Conservation (phyloP, 2,329 filamentous ascomycete species). For the Fusarium chlamydosporum region DNA sequence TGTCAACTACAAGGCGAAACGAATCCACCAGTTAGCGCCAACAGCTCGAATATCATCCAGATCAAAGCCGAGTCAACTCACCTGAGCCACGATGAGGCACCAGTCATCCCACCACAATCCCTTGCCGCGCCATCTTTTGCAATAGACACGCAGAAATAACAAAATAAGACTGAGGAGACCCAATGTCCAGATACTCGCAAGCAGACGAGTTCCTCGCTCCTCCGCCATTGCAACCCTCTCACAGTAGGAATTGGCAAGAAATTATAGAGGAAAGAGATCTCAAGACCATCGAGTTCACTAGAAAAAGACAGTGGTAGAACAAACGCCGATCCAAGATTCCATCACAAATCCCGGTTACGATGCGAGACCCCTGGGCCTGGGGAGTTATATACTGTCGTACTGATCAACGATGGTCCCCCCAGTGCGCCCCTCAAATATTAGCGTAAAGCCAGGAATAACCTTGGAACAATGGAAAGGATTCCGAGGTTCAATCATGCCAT, state of each 20-base stretch:
- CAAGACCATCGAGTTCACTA: constrained; percentile 10
- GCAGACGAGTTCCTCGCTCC: constrained; percentile 50
- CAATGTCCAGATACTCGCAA: constrained; percentile 54
- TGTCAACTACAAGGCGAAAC: constrained; percentile 40
- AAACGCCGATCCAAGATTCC: constrained; percentile 32
- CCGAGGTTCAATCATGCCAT: constrained; percentile 23
- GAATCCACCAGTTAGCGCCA: not conserved
- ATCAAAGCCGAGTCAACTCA: constrained; percentile 41
- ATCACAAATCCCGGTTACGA: constrained; percentile 13
- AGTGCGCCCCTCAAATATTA: not conserved
- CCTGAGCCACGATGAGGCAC: constrained; percentile 55
- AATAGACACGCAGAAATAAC: constrained; percentile 55
- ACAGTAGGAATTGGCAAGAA: not conserved
- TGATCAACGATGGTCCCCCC: not conserved
- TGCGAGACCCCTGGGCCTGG: constrained; percentile 15
- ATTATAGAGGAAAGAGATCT: not conserved
- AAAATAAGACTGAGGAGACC: constrained; percentile 45
- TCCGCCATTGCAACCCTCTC: constrained; percentile 19
- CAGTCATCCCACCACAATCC: constrained; percentile 59
- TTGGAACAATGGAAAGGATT: constrained; percentile 4
- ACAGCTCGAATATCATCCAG: not conserved
- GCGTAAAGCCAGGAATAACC: constrained; percentile 8
- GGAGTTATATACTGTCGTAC: constrained; percentile 30
- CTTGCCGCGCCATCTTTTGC: constrained; percentile 54
- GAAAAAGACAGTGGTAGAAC: not conserved